Base-by-base conservation (phyloP, 1,139 yeast species). In the Blastobotrys capitulatus region DNA sequence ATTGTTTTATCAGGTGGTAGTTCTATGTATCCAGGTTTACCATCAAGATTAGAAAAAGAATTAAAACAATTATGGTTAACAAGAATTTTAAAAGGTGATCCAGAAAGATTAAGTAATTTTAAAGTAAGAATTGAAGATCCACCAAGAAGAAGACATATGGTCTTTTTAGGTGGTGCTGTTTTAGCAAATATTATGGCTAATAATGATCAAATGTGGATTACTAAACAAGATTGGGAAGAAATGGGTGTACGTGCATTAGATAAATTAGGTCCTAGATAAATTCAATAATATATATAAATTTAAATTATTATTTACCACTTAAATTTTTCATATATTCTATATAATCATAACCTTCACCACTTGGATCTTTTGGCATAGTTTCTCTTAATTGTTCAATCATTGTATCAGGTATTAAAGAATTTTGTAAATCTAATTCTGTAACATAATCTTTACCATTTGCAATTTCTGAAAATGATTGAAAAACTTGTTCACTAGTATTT, bases 111-210 rank as follows among this genome's bases (percentile, higher is more conserved):
- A 59, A 86, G 82, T 57, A 90, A 90, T 68, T 92, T 92, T 71
- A 92, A 92, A 71, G 96, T 94, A 42, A 83, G 95, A 70, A 92
- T 92, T 63, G 98, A 92, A 69, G 98, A 92, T 67, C 98, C 98
- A 43, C 99, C 99, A 60, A 83, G 97, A 75, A 87, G 99, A 76
- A 85, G 92, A 68, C 97, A 94, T 69, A 92, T 92, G 97, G 99
- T 92, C 40, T 92, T 92, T 70, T 83, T 92, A 58, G 99, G 99
- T 60, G 99, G 99, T 63, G 98, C 98, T 6, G 98, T 92, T 18
- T 77, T 92, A 64, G 98, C 99, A 35, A 89, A 86, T 64, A 92
- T 92, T 61, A 92, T 94, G 97, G 95, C 95, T 43, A 96, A 92
- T 67, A 92, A 90, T 69, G 97, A 90, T 57, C 96, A 89, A 64